Percentiles rank a stretch among this genome's conserved stretches.
Conservation (phyloP, 306 rosid species). For the Mucuna pruriens region DNA sequence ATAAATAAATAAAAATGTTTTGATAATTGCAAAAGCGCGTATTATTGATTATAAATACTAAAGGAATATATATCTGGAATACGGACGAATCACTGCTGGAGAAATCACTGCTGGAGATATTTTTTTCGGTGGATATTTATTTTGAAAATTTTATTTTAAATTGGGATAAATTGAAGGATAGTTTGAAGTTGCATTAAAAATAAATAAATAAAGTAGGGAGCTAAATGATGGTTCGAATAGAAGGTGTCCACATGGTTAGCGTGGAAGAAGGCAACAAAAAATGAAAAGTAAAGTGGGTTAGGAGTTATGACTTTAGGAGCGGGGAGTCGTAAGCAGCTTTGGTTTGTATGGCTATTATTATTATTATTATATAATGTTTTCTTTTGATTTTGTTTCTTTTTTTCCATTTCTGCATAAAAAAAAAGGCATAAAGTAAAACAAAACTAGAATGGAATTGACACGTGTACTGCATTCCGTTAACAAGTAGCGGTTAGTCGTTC, state of each 20-base stretch:
- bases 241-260: slow-evolving; percentile 42
- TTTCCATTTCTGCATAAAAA: not conserved
- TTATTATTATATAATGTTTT: not conserved
- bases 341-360: not conserved
- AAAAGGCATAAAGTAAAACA: not conserved
- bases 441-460: not conserved
- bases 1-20: not conserved
- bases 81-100: not conserved
- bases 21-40: not conserved
- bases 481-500: slow-evolving; percentile 53
- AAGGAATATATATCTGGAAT: slow-evolving; percentile 20
- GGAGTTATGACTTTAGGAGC: slow-evolving; percentile 31
- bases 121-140: slow-evolving; percentile 27
- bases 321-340: slow-evolving; percentile 41
- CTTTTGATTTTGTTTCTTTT: not conserved
- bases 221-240: slow-evolving; percentile 32
- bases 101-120: not conserved
- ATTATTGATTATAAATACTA: not conserved
- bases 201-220: not conserved
- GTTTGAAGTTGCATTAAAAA: not conserved
- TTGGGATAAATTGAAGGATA: not conserved
- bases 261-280: slow-evolving; percentile 25
- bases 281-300: slow-evolving; percentile 37
- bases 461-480: slow-evolving; percentile 42
- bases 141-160: not conserved